phyloP scores from a whole-genome alignment of 805 yeast species.

The Wickerhamomyces bisporus region DNA sequence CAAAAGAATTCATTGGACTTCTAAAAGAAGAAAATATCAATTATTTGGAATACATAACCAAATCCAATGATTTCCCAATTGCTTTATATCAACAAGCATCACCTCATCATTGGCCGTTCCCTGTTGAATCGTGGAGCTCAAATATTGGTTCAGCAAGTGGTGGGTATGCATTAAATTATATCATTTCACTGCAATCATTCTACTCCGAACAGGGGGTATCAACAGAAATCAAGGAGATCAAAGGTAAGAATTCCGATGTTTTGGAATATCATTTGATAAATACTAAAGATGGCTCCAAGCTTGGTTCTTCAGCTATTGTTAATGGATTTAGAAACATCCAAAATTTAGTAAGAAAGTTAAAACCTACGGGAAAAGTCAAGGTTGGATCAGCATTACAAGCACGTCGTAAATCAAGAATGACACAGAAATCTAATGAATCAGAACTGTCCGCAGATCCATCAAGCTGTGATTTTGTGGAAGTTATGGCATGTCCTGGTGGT shows the following conservation, averaged over 20 bases:
- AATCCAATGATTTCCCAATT: slow-evolving; percentile 9
- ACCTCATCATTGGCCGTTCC: slow-evolving; percentile 60
- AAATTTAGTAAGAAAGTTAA: slow-evolving; percentile 78
- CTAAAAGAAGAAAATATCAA: slow-evolving; percentile 48
- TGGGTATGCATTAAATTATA: slow-evolving; percentile 75
- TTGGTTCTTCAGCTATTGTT: slow-evolving; percentile 61
- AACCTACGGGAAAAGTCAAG: slow-evolving; percentile 21
- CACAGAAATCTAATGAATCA: background rate
- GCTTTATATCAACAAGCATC: slow-evolving; percentile 33
- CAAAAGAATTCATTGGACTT: slow-evolving; percentile 77
- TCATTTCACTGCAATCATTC: slow-evolving; percentile 34
- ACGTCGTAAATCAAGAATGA: slow-evolving; percentile 18
- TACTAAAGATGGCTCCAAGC: slow-evolving; percentile 25
- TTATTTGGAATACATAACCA: slow-evolving; percentile 25
- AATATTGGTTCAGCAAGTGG: slow-evolving; percentile 84
- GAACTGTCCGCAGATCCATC: slow-evolving; percentile 38
- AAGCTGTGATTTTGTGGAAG: slow-evolving; percentile 72
- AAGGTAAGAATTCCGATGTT: slow-evolving; percentile 69
- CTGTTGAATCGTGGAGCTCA: slow-evolving; percentile 59
- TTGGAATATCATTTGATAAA: slow-evolving; percentile 58
- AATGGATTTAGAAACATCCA: slow-evolving; percentile 95
- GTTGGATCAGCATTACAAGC: slow-evolving; percentile 24
- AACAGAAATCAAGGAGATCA: slow-evolving; percentile 33
- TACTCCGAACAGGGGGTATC: slow-evolving; percentile 14
- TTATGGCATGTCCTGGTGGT: slow-evolving; percentile 98